Conservation (phyloP, 345 rosid genomes). For the Boechera retrofracta region DNA sequence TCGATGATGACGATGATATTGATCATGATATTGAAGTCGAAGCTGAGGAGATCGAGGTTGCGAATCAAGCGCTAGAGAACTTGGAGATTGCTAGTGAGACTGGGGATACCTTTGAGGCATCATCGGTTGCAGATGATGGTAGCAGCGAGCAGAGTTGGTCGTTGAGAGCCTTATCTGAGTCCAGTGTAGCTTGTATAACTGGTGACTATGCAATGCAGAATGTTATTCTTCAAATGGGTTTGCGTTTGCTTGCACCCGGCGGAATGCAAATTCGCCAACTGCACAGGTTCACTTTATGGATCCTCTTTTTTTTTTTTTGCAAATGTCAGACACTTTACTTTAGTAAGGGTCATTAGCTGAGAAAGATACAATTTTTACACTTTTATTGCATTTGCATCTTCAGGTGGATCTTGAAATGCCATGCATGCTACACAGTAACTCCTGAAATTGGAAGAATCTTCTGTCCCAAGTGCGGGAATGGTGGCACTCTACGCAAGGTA, state of each 20-base stretch:
- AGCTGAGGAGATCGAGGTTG: conserved; percentile 42
- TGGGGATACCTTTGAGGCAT: conserved; percentile 57
- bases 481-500: conserved; percentile 87
- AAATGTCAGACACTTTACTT: background rate
- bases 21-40: conserved; percentile 41
- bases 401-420: conserved; percentile 96
- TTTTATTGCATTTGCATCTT: conserved; percentile 22
- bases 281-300: conserved; percentile 59
- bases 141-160: conserved; percentile 90
- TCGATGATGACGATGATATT: conserved; percentile 34
- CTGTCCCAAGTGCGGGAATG: conserved; percentile 97
- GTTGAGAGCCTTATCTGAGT: conserved; percentile 84
- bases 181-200: conserved; percentile 93
- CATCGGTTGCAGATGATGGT: conserved; percentile 63
- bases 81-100: conserved; percentile 61
- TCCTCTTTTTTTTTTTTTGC: background rate
- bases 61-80: conserved; percentile 47
- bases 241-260: conserved; percentile 85
- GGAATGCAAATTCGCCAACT: conserved; percentile 92
- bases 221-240: conserved; percentile 95
- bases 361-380: conserved; percentile 27
- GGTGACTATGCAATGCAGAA: conserved; percentile 97
- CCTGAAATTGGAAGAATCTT: conserved; percentile 81
- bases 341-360: background rate
- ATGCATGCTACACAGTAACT: conserved; percentile 93